phyloP scores from a whole-genome alignment of 1,284 basidiomycete species.

The Fistulina hepatica region DNA sequence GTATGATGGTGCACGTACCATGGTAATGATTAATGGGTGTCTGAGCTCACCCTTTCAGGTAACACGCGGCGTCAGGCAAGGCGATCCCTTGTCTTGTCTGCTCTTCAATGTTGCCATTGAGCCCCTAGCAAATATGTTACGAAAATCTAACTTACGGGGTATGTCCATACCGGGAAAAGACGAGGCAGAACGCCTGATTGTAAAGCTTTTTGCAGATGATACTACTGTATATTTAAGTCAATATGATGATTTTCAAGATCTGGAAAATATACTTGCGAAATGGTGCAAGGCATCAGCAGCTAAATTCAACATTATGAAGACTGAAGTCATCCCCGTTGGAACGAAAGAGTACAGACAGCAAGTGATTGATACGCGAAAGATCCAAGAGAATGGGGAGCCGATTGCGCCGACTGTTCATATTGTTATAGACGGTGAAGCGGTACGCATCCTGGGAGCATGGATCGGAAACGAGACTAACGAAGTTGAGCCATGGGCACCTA shows the following conservation, averaged over 20 bases:
- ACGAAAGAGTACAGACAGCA: conserved; percentile 6
- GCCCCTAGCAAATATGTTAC: conserved; percentile 4
- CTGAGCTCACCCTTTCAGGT: conserved; percentile 12
- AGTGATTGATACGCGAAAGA: conserved; percentile 4
- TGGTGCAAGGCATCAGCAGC: conserved; percentile 17
- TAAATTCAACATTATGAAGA: conserved; percentile 13
- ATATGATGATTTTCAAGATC: conserved; percentile 7
- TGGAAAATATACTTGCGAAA: conserved; percentile 4
- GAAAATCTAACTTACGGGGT: conserved; percentile 1
- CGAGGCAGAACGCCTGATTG: conserved; percentile 7
- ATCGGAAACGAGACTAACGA: conserved; percentile 13
- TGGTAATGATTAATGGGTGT: conserved; percentile 18
- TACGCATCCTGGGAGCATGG: conserved; percentile 16
- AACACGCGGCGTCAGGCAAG: conserved; percentile 19
- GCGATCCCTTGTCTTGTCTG: conserved; percentile 21
- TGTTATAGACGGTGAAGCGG: conserved; percentile 10
- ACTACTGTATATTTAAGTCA: conserved; percentile 4
- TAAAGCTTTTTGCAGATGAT: conserved; percentile 6
- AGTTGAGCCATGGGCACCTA: conserved; percentile 10
- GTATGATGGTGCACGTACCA: conserved; percentile 14
- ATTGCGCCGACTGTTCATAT: conserved; percentile 12
- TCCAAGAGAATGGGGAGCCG: background rate
- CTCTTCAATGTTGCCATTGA: conserved; percentile 20
- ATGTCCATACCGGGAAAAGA: background rate
- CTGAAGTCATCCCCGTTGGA: conserved; percentile 15